phyloP scores from a whole-genome alignment of 805 yeast species.

The Candida oleophila region DNA sequence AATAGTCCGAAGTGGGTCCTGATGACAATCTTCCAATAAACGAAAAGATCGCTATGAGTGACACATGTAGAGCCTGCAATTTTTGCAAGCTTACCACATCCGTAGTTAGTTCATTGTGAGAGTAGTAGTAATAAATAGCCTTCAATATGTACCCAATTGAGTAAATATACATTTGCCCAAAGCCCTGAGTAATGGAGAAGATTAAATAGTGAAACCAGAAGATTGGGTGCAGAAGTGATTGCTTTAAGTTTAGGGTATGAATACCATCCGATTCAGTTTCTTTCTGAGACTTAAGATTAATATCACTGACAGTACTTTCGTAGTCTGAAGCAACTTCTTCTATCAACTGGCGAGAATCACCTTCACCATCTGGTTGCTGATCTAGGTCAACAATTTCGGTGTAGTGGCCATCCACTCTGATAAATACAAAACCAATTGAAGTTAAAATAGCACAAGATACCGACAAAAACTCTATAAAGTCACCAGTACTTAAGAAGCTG shows the following conservation, averaged over 20 bases:
- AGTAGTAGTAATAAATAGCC: constrained; percentile 24
- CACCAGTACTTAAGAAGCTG: constrained; percentile 17
- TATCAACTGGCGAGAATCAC: not conserved
- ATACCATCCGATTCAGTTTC: constrained; percentile 7
- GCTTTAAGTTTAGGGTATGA: constrained; percentile 16
- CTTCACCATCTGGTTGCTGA: not conserved
- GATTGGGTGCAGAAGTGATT: constrained; percentile 25
- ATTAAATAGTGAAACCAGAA: constrained; percentile 33
- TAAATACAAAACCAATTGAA: constrained; percentile 27
- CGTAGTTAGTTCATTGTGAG: constrained; percentile 1
- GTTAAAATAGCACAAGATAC: constrained; percentile 22
- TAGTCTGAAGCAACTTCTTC: not conserved
- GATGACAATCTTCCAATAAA: constrained; percentile 30
- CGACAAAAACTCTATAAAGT: constrained; percentile 23
- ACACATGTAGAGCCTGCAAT: constrained; percentile 33
- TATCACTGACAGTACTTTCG: not conserved
- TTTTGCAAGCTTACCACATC: constrained; percentile 11
- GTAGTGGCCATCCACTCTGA: constrained; percentile 27
- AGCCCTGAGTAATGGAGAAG: constrained; percentile 32
- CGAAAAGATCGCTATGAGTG: constrained; percentile 29
- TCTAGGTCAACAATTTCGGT: not conserved
- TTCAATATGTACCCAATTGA: constrained; percentile 31
- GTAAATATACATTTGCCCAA: constrained; percentile 38
- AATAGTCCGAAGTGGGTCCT: constrained; percentile 30
- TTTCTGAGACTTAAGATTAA: not conserved